phyloP scores from a whole-genome alignment of 176 grass and related monocot genomes.

The Musa beccarii region DNA sequence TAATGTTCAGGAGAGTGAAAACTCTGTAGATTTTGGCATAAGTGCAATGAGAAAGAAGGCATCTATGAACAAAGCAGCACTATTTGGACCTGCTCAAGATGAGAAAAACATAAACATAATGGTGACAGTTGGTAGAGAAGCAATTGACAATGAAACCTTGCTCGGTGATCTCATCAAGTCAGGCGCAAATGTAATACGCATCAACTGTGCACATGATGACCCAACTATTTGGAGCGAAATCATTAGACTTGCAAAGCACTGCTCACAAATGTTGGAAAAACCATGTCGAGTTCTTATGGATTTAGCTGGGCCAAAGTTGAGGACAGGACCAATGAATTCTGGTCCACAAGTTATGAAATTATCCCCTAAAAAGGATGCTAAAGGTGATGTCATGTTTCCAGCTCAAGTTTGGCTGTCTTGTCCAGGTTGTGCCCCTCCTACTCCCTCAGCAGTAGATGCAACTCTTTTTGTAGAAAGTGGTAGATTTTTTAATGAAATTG shows the following conservation, averaged over 20 bases:
- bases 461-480: conserved; percentile 8
- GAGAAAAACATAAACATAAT: conserved; percentile 7
- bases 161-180: conserved; percentile 10
- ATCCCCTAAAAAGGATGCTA: conserved; percentile 7
- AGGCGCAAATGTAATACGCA: conserved; percentile 16
- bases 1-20: not conserved
- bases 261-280: conserved; percentile 10
- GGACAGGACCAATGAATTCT: not conserved
- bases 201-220: conserved; percentile 23
- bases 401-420: conserved; percentile 16
- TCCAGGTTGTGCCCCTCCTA: conserved; percentile 1
- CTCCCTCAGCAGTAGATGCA: not conserved
- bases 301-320: conserved; percentile 21
- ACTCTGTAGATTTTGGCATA: not conserved
- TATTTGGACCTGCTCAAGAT: conserved; percentile 14
- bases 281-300: conserved; percentile 29
- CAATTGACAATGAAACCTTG: conserved; percentile 6
- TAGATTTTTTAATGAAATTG: not conserved
- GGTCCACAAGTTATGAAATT: conserved; percentile 1
- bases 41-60: not conserved
- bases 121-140: conserved; percentile 27
- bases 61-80: not conserved
- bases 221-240: conserved; percentile 14
- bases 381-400: conserved; percentile 5
- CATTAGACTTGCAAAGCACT: conserved; percentile 13